Evolutionary conservation across 1,139 yeast species (phyloP).

Genomic region (Yamadazyma triangularis): DNA sequence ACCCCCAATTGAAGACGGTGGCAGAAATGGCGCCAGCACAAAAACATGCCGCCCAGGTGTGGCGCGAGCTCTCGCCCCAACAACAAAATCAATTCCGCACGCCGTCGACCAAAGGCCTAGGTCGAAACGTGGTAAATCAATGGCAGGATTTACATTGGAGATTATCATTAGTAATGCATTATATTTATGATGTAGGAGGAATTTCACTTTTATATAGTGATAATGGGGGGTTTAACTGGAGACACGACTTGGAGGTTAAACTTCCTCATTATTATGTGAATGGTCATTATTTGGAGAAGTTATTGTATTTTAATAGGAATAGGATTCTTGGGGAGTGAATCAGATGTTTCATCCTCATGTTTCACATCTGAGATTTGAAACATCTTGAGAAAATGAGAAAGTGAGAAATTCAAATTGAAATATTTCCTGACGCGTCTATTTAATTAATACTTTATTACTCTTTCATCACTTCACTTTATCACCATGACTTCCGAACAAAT

Average conservation of each 20-base stretch:
- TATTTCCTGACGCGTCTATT: conserved; percentile 4
- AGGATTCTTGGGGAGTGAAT: not conserved
- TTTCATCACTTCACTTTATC: not conserved
- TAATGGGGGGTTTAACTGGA: conserved; percentile 9
- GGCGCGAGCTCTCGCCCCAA: too few relatives aligned
- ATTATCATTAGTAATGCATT: conserved; percentile 22
- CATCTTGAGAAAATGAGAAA: too few relatives aligned
- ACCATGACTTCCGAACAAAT: conserved; percentile 13
- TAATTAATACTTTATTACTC: conserved; percentile 1
- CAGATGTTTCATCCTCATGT: too few relatives aligned
- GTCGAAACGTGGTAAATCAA: too few relatives aligned
- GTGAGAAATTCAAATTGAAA: too few relatives aligned
- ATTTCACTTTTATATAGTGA: conserved; percentile 11
- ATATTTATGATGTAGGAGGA: conserved; percentile 19
- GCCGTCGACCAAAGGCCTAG: too few relatives aligned
- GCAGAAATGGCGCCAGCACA: too few relatives aligned
- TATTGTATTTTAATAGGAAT: conserved; percentile 2
- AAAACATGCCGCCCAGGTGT: too few relatives aligned
- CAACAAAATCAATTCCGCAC: too few relatives aligned
- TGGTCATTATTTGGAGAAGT: conserved; percentile 7
- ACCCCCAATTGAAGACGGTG: too few relatives aligned
- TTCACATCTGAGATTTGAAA: too few relatives aligned
- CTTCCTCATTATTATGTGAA: conserved; percentile 3
- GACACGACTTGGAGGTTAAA: not conserved
- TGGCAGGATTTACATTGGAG: too few relatives aligned